Conservation (phyloP, 2,329 filamentous ascomycete species). For the Claviceps capensis region DNA sequence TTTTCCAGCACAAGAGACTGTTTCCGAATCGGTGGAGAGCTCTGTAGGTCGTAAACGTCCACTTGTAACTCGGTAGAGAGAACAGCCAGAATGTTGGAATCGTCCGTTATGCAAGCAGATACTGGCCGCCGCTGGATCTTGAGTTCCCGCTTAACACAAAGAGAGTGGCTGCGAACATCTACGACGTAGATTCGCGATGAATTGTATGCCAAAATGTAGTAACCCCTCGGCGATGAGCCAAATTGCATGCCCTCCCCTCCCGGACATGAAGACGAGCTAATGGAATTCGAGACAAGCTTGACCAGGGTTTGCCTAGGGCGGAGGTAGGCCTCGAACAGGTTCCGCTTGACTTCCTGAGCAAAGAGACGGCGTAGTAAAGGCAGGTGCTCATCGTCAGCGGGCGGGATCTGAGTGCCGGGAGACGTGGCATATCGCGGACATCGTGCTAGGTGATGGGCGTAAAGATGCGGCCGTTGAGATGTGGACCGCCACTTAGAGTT, state of each 20-base stretch:
- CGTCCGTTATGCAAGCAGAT: slow-evolving; percentile 65
- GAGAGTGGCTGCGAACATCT: slow-evolving; percentile 45
- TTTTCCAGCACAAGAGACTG: slow-evolving; percentile 68
- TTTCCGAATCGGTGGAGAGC: slow-evolving; percentile 52
- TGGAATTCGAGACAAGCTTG: slow-evolving; percentile 70
- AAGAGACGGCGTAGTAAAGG: slow-evolving; percentile 51
- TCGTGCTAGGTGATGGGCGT: slow-evolving; percentile 45
- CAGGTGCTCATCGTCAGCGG: slow-evolving; percentile 35
- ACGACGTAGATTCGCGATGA: slow-evolving; percentile 75
- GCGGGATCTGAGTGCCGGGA: slow-evolving; percentile 25
- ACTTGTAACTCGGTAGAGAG: slow-evolving; percentile 72
- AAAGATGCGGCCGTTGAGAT: slow-evolving; percentile 50
- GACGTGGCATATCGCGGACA: slow-evolving; percentile 45
- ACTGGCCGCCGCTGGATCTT: slow-evolving; percentile 66
- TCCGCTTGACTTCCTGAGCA: slow-evolving; percentile 56
- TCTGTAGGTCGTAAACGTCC: slow-evolving; percentile 64
- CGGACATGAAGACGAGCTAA: slow-evolving; percentile 70
- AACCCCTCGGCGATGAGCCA: slow-evolving; percentile 60
- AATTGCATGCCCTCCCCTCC: slow-evolving; percentile 80
- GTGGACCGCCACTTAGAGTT: slow-evolving; percentile 52
- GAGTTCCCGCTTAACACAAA: slow-evolving; percentile 60
- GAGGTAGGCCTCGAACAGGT: slow-evolving; percentile 63
- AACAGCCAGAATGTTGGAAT: slow-evolving; percentile 64
- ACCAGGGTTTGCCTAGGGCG: slow-evolving; percentile 58
- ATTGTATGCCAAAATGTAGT: slow-evolving; percentile 66